Base-by-base conservation (phyloP, 805 yeast genomes). In the Pichia rugopelliculosa region DNA sequence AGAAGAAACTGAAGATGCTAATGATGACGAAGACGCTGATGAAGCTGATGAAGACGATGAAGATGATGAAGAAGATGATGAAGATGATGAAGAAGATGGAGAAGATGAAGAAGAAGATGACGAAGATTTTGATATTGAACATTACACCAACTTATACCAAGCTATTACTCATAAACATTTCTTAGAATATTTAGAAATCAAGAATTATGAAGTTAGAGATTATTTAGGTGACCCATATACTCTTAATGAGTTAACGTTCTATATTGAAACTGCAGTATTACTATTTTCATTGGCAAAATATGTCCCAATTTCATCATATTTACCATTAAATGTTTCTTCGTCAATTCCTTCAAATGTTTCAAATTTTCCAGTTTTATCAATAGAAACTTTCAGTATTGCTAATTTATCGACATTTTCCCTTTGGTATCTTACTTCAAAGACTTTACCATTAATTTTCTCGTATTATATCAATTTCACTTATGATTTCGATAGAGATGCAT, bases 1-100 rank as follows among this genome's bases (percentile, higher is more conserved):
- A 41, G 95, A 87, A 66, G 76, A 87, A 40, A 95, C 85, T 61
- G 87, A 84, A 51, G 73, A 80, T 49, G 91, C 91, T 18, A 87
- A 87, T 46, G 72, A 76, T 46, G 87, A 82, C 59, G 78, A 93
- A 64, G 95, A 45, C 12, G 37, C 38, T 25, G 42, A 39, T 15
- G 48, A 34, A 6, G 46, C 38, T 27, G 26, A 57, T 52, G 34
- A 39, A 37, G 45, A 41, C 10, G 54, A 22, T 3, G 52, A 47
- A 13, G 56, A 47, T 10, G 53, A 45, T 10, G 53, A 45, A 5
- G 42, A 47, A 11, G 45, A 40, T 10, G 46, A 39, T n/a, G 51
- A 87, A 60, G 86, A 84, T 52, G 73, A 81, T 47, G 93, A 93
- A 30, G 42, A 39, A 9, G 52, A 49, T 7, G 55, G 48, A 8